Base-by-base conservation (phyloP, 176 grass and related monocot species). In the Chrysopogon serrulatus region DNA sequence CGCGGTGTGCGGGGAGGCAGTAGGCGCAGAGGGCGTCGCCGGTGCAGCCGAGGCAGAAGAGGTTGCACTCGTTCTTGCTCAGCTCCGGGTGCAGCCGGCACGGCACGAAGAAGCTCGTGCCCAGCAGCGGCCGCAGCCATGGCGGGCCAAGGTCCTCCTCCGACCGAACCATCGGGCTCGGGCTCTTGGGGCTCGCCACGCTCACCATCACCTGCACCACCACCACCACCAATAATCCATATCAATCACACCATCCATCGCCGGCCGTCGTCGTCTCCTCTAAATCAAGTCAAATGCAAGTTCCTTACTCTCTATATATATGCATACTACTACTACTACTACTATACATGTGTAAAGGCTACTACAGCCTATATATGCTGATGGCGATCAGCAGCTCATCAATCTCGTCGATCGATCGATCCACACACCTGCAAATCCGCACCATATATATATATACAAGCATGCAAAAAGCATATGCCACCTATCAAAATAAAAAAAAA, bases 1-100 rank as follows among this genome's bases (percentile, higher is more conserved):
- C 82, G 16, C 67, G 85, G 87, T 95, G 93, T 2, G 65, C 30
- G 2, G 77, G 68, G 28, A 92, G 31, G 76, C 93, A 95, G 84
- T 84, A 95, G 27, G 88, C 74, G 79, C 93, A 95, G 64, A 91
- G 68, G 1, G 93, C 93, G 33, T 81, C 80, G 70, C 78, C 80
- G 47, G 65, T 86, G 79, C 93, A 95, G 19, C 79, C 40, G 31
- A 84, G 83, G 39, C 90, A 92, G 88, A 87, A 95, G 85, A 90
- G 81, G 82, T 95, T 95, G 90, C 93, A 90, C 81, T 95, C 93
- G 60, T 92, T 95, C 84, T 92, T 95, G 78, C 87, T 88, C 74
- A 91, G 79, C 42, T 88, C 90, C 73, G 49, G 74, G 80, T 95
- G 93, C 31, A 43, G 15, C 7, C 4, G 53, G 79, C 93, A 95